Conservation (phyloP, 2,329 filamentous ascomycete genomes). For the Penicillium palitans region DNA sequence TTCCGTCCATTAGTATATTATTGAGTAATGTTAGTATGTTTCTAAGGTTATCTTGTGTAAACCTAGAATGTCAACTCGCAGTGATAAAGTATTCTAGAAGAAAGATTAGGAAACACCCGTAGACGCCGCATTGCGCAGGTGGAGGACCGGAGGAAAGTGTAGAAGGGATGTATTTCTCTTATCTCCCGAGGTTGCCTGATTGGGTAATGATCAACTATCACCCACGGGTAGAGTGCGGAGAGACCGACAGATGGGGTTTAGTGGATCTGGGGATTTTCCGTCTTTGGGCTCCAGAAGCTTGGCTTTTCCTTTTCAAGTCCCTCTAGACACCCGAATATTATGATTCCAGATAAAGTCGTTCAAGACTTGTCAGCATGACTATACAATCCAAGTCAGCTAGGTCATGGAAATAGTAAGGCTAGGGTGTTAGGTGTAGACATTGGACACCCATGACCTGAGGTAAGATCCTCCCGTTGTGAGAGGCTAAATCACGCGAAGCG, state of each 20-base stretch:
- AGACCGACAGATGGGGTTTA: constrained; percentile 16
- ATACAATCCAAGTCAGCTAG: neutral
- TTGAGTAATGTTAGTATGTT: neutral
- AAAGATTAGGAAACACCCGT: neutral
- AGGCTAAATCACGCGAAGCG: constrained; percentile 18
- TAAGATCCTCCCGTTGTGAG: constrained; percentile 18
- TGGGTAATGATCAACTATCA: constrained; percentile 20
- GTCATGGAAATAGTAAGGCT: neutral
- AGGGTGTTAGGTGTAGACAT: neutral
- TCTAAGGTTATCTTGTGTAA: neutral
- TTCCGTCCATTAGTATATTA: neutral
- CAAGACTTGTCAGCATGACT: neutral
- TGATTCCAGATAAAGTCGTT: neutral
- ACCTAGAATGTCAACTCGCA: neutral
- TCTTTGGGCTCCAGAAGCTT: constrained; percentile 14
- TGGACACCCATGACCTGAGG: neutral
- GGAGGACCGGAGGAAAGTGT: neutral
- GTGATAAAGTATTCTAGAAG: neutral
- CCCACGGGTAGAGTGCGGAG: constrained; percentile 21
- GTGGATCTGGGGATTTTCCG: constrained; percentile 13
- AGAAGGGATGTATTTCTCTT: neutral
- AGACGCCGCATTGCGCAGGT: neutral
- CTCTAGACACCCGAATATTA: neutral
- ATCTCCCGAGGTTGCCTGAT: constrained; percentile 9
- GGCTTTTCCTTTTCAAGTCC: constrained; percentile 1